These are phyloP conservation scores for Phialocephala subalpina DNA, from an alignment of 2,329 filamentous ascomycete species.

Conservation along the genomic window DNA sequence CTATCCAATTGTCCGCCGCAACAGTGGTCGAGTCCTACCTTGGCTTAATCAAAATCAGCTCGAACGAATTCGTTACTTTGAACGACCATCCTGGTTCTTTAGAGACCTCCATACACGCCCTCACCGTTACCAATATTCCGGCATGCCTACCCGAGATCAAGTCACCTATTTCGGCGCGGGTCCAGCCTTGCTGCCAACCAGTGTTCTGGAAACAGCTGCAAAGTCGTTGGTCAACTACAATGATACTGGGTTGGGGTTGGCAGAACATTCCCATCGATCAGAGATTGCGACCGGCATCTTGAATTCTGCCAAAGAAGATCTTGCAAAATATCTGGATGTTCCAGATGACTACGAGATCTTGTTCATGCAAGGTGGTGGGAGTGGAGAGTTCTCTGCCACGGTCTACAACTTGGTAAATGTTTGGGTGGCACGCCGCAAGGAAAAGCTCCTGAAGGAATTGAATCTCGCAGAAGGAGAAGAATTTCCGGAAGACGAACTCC, in stretches of 20 bases:
- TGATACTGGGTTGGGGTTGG: constrained; percentile 81
- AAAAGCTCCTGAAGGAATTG: constrained; percentile 64
- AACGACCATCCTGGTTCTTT: background rate
- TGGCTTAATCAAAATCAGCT: no score
- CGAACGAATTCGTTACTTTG: background rate
- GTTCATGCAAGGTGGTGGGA: constrained; percentile 88
- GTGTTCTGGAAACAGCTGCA: constrained; percentile 80
- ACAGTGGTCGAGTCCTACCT: no score
- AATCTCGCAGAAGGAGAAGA: constrained; percentile 54
- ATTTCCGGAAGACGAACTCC: constrained; percentile 59
- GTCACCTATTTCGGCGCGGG: constrained; percentile 52
- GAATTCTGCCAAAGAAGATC: constrained; percentile 77
- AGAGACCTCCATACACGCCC: background rate
- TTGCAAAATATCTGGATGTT: constrained; percentile 79
- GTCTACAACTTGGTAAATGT: constrained; percentile 85
- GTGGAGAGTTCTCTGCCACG: constrained; percentile 83
- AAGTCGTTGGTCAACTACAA: constrained; percentile 83
- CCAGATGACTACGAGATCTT: constrained; percentile 87
- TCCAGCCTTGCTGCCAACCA: constrained; percentile 84
- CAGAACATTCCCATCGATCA: constrained; percentile 91
- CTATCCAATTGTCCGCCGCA: no score
- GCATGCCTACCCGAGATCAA: constrained; percentile 17
- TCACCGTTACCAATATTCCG: background rate
- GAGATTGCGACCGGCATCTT: constrained; percentile 80
- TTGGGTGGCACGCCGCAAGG: constrained; percentile 78